A percentile compares a stretch with the other conserved stretches of the same genome.
Evolutionary conservation across 1,284 basidiomycete genomes (phyloP).

Genomic region (Baeospora myosura): DNA sequence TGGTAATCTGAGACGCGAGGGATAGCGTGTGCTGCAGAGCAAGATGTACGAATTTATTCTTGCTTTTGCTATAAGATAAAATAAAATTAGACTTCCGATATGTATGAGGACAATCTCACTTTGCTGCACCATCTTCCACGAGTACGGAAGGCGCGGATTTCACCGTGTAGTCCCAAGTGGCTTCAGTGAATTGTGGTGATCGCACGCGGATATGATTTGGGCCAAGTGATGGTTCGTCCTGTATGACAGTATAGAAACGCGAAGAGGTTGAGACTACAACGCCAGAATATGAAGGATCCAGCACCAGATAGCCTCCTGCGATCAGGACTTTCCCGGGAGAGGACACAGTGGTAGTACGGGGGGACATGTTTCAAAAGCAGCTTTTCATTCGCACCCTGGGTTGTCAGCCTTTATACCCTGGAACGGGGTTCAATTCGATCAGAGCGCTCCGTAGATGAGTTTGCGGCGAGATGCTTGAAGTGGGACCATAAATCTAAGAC

Average conservation of each 20-base stretch:
- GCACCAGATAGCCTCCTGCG: conserved; percentile 91
- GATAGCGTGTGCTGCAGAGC: conserved; percentile 74
- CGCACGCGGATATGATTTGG: conserved; percentile 58
- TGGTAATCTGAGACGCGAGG: conserved; percentile 55
- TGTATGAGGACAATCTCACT: conserved; percentile 23
- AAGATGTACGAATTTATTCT: conserved; percentile 90
- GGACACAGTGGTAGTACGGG: too few species aligned
- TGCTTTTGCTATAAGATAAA: conserved; percentile 27
- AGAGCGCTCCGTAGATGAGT: too few species aligned
- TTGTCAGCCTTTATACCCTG: too few species aligned
- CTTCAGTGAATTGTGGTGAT: conserved; percentile 86
- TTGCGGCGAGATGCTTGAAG: background rate
- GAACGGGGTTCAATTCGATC: too few species aligned
- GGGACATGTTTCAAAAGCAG: too few species aligned
- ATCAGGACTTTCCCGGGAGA: conserved; percentile 94
- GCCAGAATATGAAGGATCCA: conserved; percentile 79
- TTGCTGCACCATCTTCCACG: conserved; percentile 38
- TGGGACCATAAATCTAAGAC: background rate
- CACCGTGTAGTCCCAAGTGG: conserved; percentile 73
- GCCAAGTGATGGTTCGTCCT: conserved; percentile 22
- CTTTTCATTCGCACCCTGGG: too few species aligned
- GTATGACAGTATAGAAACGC: conserved; percentile 81
- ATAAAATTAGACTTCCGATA: conserved; percentile 1
- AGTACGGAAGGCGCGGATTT: conserved; percentile 32
- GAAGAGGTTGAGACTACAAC: conserved; percentile 87